Percentiles rank a stretch among this genome's conserved stretches.
Evolutionary conservation across 495 filamentous ascomycete species (phyloP).

Genomic region (Aspergillus cristatus): DNA sequence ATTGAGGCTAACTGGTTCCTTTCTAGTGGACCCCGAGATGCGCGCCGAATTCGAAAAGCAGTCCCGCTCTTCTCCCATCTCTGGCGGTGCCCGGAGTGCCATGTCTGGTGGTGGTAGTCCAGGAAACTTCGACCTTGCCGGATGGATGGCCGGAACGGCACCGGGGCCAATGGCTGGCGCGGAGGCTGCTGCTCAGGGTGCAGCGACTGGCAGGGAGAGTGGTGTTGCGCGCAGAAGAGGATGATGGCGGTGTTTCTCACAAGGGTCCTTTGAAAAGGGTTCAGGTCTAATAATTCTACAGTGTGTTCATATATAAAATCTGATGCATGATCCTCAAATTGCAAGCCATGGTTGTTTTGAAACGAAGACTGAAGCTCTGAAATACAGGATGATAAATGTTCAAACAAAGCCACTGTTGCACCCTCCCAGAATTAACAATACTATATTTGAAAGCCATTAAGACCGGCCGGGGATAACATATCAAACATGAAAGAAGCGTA

Average conservation of each 20-base stretch:
- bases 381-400: too few species aligned
- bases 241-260: slow-evolving; percentile 7
- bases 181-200: slow-evolving; percentile 17
- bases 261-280: not conserved
- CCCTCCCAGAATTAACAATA: too few species aligned
- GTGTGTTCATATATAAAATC: slow-evolving; percentile 1
- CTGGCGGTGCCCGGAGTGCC: slow-evolving; percentile 31
- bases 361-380: too few species aligned
- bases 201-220: slow-evolving; percentile 28
- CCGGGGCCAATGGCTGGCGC: slow-evolving; percentile 16
- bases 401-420: too few species aligned
- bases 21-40: slow-evolving; percentile 90
- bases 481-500: not conserved
- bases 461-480: too few species aligned
- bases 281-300: too few species aligned
- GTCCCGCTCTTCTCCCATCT: slow-evolving; percentile 64
- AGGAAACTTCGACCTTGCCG: slow-evolving; percentile 75
- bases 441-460: too few species aligned
- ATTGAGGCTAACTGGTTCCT: slow-evolving; percentile 1
- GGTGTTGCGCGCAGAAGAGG: slow-evolving; percentile 27
- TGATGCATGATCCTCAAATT: too few species aligned
- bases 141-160: slow-evolving; percentile 59
- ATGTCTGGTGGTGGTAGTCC: slow-evolving; percentile 27
- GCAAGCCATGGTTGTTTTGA: too few species aligned
- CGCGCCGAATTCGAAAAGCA: slow-evolving; percentile 85